phyloP scores from a whole-genome alignment of 2,329 filamentous ascomycete species.

The Sordariomycetes sp. region DNA sequence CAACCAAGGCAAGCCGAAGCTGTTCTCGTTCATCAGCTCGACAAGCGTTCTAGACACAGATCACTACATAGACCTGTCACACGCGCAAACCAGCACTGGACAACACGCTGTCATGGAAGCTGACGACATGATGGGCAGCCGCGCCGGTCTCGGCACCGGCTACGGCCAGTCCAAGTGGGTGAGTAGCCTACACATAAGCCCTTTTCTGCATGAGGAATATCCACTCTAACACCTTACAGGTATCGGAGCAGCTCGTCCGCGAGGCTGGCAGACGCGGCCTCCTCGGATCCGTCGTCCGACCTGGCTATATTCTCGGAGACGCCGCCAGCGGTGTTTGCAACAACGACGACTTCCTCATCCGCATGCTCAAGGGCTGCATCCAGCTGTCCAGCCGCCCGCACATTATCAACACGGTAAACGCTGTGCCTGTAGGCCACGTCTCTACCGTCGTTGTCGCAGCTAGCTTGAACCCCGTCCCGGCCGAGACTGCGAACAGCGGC shows the following conservation, averaged over 20 bases:
- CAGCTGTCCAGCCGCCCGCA: conserved; percentile 66
- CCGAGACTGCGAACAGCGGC: no score
- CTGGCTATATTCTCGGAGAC: conserved; percentile 79
- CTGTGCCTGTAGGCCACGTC: conserved; percentile 80
- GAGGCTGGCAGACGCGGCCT: conserved; percentile 74
- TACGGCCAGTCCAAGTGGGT: conserved; percentile 93
- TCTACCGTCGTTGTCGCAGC: conserved; percentile 70
- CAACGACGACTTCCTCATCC: conserved; percentile 84
- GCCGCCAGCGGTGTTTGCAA: conserved; percentile 60
- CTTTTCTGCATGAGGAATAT: conserved; percentile 13
- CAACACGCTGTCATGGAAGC: conserved; percentile 59
- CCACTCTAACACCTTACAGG: conserved; percentile 29
- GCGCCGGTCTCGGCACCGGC: conserved; percentile 69
- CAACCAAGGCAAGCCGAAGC: conserved; percentile 67
- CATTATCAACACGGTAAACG: conserved; percentile 82
- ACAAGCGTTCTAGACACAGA: conserved; percentile 77
- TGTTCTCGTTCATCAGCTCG: conserved; percentile 64
- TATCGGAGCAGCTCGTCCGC: conserved; percentile 56
- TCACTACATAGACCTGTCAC: conserved; percentile 68
- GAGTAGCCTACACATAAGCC: no score
- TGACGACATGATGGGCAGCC: conserved; percentile 71
- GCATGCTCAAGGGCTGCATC: conserved; percentile 79
- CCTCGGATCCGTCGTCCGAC: conserved; percentile 64
- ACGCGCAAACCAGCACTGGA: conserved; percentile 49
- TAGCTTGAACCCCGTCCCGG: conserved; percentile 52